These are phyloP conservation scores for Hemerocallis citrina DNA, from an alignment of 106 monocot genomes.

Conservation along the genomic window DNA sequence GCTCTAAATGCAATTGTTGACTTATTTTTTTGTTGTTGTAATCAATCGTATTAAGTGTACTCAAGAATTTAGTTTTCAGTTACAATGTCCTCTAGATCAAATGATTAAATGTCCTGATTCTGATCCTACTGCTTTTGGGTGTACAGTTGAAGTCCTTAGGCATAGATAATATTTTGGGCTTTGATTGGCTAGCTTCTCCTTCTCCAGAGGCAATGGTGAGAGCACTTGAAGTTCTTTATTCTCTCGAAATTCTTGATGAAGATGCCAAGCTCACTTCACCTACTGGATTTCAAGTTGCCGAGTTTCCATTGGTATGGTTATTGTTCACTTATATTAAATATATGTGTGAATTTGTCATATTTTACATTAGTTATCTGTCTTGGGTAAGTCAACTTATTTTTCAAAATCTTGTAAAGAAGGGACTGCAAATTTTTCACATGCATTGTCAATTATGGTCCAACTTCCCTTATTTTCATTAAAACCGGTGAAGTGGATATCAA, in stretches of 20 bases:
- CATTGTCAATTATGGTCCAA: neutral
- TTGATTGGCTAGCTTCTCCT: conserved; percentile 92
- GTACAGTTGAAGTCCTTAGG: conserved; percentile 83
- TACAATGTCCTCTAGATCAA: no score
- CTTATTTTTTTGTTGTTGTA: no score
- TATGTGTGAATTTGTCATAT: neutral
- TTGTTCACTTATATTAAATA: neutral
- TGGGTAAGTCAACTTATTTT: no score
- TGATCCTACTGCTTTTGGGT: neutral
- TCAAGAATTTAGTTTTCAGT: no score
- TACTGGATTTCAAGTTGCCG: conserved; percentile 89
- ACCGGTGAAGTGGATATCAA: neutral
- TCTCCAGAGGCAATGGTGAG: conserved; percentile 88
- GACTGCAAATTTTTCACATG: neutral
- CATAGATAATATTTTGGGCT: conserved; percentile 92
- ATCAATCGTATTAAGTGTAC: no score
- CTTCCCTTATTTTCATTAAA: neutral
- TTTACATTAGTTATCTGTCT: neutral
- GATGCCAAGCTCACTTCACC: conserved; percentile 94
- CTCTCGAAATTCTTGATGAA: conserved; percentile 86
- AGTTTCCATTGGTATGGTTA: conserved; percentile 75
- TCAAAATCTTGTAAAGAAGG: neutral
- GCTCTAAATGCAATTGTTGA: no score
- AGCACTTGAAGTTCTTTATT: conserved; percentile 91
- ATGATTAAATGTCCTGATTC: no score